Conservation (phyloP, 129 eudicot species). For the Deinandra increscens region DNA sequence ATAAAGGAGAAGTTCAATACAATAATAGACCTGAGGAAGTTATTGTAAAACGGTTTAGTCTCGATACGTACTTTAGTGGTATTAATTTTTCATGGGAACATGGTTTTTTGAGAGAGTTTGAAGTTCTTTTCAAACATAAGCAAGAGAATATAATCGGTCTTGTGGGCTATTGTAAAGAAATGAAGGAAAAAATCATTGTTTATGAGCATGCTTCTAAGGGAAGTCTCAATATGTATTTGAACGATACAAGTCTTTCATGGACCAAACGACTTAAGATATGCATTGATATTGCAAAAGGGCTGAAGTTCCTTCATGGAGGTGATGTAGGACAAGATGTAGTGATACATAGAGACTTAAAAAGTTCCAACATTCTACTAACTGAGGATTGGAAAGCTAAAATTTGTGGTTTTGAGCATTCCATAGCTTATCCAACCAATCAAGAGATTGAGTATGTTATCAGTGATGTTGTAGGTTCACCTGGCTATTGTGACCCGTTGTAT, state of each 20-base stretch:
- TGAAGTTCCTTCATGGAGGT: not conserved
- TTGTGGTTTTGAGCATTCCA: not conserved
- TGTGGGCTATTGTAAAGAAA: too few species aligned
- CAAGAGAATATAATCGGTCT: not conserved
- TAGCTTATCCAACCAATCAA: too few species aligned
- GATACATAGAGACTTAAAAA: not conserved
- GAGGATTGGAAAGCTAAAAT: conserved; percentile 9
- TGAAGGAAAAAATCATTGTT: not conserved
- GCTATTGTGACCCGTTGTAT: not conserved
- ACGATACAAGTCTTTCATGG: not conserved
- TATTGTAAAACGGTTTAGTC: not conserved
- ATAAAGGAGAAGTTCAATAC: not conserved
- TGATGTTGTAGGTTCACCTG: not conserved
- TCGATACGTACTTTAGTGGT: too few species aligned
- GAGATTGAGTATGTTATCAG: too few species aligned
- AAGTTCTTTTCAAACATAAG: not conserved
- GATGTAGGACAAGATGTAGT: not conserved
- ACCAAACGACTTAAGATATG: too few species aligned
- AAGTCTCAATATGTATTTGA: not conserved
- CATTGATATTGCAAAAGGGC: conserved; percentile 14
- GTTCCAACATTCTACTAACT: not conserved
- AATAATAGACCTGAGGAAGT: not conserved
- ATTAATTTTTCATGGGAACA: not conserved
- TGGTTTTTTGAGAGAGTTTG: not conserved
- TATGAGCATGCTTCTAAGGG: not conserved